phyloP scores from a whole-genome alignment of 225 moss, liverwort and hornwort species.

The Pleurozium schreberi region DNA sequence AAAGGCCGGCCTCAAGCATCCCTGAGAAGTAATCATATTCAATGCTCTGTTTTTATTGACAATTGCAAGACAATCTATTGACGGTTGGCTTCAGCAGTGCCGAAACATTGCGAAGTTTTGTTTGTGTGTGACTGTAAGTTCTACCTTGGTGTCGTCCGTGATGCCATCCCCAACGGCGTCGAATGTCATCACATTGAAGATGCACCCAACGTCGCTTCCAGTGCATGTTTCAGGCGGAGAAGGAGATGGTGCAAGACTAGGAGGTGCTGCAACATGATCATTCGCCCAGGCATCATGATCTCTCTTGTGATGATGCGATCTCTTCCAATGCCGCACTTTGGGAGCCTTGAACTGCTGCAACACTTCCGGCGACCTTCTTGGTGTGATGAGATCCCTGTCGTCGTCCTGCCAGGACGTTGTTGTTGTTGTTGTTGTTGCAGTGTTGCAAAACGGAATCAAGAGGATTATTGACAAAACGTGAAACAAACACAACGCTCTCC shows the following conservation, averaged over 20 bases:
- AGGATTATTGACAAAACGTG: not conserved
- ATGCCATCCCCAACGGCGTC: constrained; percentile 36
- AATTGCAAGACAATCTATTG: not conserved
- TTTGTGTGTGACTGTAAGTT: not conserved
- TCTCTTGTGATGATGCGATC: constrained; percentile 20
- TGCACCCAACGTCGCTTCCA: not conserved
- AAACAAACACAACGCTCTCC: constrained; percentile 8
- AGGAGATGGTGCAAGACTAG: constrained; percentile 1
- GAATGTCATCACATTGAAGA: constrained; percentile 24
- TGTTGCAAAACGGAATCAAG: not conserved
- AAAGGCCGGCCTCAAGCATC: not conserved
- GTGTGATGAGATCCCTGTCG: not conserved
- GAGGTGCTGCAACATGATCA: not conserved
- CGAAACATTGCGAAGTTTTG: not conserved
- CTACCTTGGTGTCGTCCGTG: constrained; percentile 42
- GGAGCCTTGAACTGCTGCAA: constrained; percentile 2
- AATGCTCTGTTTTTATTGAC: not conserved
- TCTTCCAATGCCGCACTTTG: constrained; percentile 8
- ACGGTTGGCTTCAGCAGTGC: not conserved
- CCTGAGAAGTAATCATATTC: not conserved
- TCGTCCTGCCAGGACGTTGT: not conserved
- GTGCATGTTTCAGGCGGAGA: not conserved
- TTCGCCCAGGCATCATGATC: not conserved
- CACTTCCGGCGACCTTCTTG: not conserved
- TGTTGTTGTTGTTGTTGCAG: not conserved